A percentile compares a stretch with the other conserved stretches of the same genome.
Conservation (phyloP, 345 rosid genomes). For the Anastatica hierochuntica region DNA sequence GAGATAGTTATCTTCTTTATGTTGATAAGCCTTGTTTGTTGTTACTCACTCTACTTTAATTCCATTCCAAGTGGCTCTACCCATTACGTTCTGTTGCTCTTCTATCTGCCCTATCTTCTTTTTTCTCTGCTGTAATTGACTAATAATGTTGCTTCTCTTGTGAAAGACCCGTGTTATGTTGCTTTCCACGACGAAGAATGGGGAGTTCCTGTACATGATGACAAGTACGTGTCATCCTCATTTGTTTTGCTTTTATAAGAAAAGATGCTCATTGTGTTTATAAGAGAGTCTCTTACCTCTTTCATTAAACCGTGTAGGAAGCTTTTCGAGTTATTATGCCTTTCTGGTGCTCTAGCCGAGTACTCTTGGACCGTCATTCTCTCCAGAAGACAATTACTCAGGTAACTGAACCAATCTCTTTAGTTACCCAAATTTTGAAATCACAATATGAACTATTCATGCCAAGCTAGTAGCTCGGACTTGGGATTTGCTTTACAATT, state of each 20-base stretch:
- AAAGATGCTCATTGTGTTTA: too few relatives aligned
- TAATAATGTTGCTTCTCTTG: not conserved
- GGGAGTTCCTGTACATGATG: slow-evolving; percentile 77
- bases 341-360: slow-evolving; percentile 85
- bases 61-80: too few relatives aligned
- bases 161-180: slow-evolving; percentile 55
- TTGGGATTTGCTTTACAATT: slow-evolving; percentile 3
- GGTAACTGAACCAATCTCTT: slow-evolving; percentile 39
- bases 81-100: not conserved
- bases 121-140: too few relatives aligned
- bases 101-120: too few relatives aligned
- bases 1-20: too few relatives aligned
- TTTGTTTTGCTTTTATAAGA: not conserved
- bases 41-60: too few relatives aligned
- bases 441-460: not conserved
- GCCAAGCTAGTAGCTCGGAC: not conserved
- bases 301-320: slow-evolving; percentile 38
- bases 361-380: slow-evolving; percentile 71
- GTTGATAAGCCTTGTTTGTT: too few relatives aligned
- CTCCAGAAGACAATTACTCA: slow-evolving; percentile 25
- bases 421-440: not conserved
- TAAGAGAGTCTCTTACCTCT: slow-evolving; percentile 1
- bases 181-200: slow-evolving; percentile 76
- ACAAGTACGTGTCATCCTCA: slow-evolving; percentile 29
- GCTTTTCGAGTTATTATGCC: slow-evolving; percentile 68